Conservation (phyloP, 106 monocot genomes). For the Dendrobium officinale region DNA sequence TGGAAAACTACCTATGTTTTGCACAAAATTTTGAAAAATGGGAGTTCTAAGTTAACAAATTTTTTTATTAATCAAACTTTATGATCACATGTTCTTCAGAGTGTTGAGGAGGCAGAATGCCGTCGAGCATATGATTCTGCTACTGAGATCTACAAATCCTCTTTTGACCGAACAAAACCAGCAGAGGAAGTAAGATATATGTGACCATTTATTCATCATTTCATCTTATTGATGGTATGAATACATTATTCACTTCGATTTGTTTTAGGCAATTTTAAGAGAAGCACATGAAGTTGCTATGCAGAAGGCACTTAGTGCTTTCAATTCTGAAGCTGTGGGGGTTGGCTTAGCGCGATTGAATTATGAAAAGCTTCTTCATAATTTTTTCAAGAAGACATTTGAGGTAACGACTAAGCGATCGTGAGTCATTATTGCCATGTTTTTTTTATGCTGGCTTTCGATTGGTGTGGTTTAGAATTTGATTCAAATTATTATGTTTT, state of each 20-base stretch:
- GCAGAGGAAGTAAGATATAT: constrained; percentile 63
- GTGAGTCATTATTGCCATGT: too few relatives aligned
- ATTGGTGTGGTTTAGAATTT: too few relatives aligned
- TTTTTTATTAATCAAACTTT: background rate
- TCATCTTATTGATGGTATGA: background rate
- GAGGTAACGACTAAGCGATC: constrained; percentile 33
- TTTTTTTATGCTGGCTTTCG: too few relatives aligned
- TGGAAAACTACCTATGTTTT: too few relatives aligned
- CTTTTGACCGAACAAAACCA: constrained; percentile 65
- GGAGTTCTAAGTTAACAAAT: background rate
- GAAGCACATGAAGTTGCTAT: constrained; percentile 77
- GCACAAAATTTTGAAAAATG: too few relatives aligned
- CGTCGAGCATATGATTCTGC: constrained; percentile 75
- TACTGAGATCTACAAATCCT: constrained; percentile 57
- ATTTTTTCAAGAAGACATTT: constrained; percentile 72
- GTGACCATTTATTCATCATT: too few relatives aligned
- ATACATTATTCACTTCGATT: too few relatives aligned
- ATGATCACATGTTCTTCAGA: constrained; percentile 35
- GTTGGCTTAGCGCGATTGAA: constrained; percentile 54
- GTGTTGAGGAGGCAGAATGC: constrained; percentile 97
- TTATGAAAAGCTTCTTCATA: constrained; percentile 73
- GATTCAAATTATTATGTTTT: too few relatives aligned
- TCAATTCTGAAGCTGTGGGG: constrained; percentile 75
- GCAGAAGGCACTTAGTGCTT: constrained; percentile 58
- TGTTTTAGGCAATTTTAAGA: constrained; percentile 49